Evolutionary conservation across 495 filamentous ascomycete genomes (phyloP).

Genomic region (Glonium stellatum): DNA sequence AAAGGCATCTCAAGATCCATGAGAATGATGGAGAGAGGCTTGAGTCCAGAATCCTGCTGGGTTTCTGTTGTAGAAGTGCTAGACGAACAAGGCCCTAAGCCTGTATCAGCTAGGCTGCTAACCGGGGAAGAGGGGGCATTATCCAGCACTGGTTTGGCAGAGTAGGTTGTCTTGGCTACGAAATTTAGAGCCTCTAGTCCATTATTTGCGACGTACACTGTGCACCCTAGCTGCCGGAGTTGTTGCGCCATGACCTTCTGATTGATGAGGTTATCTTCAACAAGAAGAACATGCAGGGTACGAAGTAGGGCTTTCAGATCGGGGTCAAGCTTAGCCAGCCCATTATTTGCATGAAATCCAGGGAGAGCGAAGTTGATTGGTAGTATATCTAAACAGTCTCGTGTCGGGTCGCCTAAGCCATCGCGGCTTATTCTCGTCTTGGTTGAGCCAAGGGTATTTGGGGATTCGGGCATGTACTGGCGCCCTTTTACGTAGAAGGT

Average conservation of each 20-base stretch:
- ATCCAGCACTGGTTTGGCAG: not conserved
- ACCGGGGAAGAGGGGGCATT: too few species aligned
- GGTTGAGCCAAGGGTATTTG: not conserved
- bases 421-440: not conserved
- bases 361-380: not conserved
- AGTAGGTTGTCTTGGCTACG: not conserved
- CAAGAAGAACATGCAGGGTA: not conserved
- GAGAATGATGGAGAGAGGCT: conserved; percentile 14
- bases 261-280: conserved; percentile 1
- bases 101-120: not conserved
- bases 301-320: not conserved
- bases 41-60: not conserved
- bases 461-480: conserved; percentile 1
- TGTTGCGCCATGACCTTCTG: conserved; percentile 3
- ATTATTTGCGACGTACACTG: not conserved
- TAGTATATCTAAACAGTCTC: not conserved
- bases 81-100: not conserved
- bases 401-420: not conserved
- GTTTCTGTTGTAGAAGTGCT: not conserved
- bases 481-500: conserved; percentile 32
- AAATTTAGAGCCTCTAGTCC: not conserved
- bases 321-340: not conserved
- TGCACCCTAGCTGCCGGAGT: not conserved
- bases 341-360: not conserved
- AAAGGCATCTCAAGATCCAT: conserved; percentile 20